Base-by-base conservation (phyloP, 2,329 filamentous ascomycete species). In the Aschersonia sp. region DNA sequence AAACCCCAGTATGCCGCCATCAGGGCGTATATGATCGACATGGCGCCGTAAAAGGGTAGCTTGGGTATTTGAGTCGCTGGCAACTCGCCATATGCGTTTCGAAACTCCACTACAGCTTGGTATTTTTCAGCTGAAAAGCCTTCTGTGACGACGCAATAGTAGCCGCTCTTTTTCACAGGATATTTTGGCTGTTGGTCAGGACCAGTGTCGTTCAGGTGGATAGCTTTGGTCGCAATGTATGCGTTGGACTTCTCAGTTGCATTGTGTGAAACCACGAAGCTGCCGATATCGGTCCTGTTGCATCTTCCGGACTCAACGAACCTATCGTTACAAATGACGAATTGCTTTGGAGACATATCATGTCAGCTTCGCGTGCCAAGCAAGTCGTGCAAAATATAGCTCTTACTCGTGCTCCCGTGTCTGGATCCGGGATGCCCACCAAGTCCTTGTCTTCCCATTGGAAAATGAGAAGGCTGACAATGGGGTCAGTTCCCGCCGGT, bases 21-120 rank as follows among this genome's bases (percentile, higher is more conserved):
- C 22, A 97, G 76, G 45, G 88, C 88, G 65, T 98, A 98, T 33
- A 94, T 79, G 53, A 98, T 89, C 1, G 89, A 90, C 55, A 97
- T 81, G 49, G 85, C 90, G 44, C 90, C 92, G 60, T 98, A 98
- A 63, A 98, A 98, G 2, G 92, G 90, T 50, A 98, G 73, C 65
- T 98, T 98, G 22, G 94, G 85, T 54, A 98, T 96, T 64, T 98
- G 90, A 2, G 88, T 88, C 6, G 88, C 92, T 5, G 89, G 86
- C 48, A 98, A 81, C 70, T 98, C 90, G 61, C 92, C 92, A 61
- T 94, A 98, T 3, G 92, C 85, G 65, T 98, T 97, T 52, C 89
- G 81, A 65, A 97, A 98, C 58, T 92, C 89, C 42, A 92, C 83
- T 11, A 92, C 77, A 6, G 84, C 89, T 44, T 73, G 76, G 61